Conservation (phyloP, 2,329 filamentous ascomycete species). For the Coccinonectria pachysandricola region DNA sequence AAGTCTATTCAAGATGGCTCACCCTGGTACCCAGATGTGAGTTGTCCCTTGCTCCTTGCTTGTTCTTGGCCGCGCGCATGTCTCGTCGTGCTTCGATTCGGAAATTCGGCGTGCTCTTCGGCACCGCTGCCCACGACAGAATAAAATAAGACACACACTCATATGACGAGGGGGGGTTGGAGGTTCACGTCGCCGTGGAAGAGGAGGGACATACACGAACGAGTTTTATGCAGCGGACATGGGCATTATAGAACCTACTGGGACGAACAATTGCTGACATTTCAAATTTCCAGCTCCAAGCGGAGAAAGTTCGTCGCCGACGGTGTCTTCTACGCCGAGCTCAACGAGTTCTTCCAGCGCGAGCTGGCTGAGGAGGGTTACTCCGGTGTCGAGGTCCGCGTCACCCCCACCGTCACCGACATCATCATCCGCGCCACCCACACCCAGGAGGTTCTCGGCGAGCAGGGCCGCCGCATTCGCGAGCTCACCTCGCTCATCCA, state of each 20-base stretch:
- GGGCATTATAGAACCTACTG: no score
- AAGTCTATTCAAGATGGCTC: conserved; percentile 44
- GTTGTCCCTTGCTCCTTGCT: conserved; percentile 19
- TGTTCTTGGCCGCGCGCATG: conserved; percentile 1
- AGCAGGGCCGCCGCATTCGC: conserved; percentile 99
- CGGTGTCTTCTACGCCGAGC: conserved; percentile 99
- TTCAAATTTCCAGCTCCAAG: conserved; percentile 57
- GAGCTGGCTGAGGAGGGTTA: conserved; percentile 99
- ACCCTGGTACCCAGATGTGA: conserved; percentile 54
- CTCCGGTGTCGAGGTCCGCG: conserved; percentile 99
- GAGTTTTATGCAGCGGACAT: not conserved
- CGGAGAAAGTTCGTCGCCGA: conserved; percentile 92
- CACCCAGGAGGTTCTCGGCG: conserved; percentile 99
- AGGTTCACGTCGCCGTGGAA: no score
- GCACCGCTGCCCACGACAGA: no score
- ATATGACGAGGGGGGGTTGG: no score
- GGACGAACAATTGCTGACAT: conserved; percentile 11
- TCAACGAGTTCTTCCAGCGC: conserved; percentile 99
- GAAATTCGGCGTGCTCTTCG: conserved; percentile 2
- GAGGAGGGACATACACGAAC: no score
- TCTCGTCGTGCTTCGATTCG: conserved; percentile 2
- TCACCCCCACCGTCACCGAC: conserved; percentile 98
- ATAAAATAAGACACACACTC: no score
- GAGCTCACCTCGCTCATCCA: conserved; percentile 99
- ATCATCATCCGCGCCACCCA: conserved; percentile 99